Conservation (phyloP, 2,329 filamentous ascomycete species). For the Talaromyces rugulosus region DNA sequence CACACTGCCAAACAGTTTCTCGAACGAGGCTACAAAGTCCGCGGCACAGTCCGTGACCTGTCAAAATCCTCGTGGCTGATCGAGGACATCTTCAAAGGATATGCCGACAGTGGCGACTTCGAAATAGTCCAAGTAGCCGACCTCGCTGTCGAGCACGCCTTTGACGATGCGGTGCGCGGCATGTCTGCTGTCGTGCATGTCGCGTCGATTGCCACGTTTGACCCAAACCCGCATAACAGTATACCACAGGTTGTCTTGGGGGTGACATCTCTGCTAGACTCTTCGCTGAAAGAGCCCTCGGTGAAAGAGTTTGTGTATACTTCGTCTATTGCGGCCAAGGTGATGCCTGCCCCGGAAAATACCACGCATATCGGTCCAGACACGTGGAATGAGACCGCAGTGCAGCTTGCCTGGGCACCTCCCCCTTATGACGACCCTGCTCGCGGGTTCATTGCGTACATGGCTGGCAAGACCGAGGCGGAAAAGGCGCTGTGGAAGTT, state of each 20-base stretch:
- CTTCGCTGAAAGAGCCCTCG: background rate
- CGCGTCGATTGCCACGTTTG: conserved; percentile 3
- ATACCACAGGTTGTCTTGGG: background rate
- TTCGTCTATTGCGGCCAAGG: conserved; percentile 1
- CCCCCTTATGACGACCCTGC: conserved; percentile 4
- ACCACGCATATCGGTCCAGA: background rate
- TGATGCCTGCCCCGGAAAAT: background rate
- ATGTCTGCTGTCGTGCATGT: conserved; percentile 6
- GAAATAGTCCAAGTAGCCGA: background rate
- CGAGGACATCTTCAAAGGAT: background rate
- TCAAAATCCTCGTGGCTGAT: conserved; percentile 3
- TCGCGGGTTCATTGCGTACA: background rate
- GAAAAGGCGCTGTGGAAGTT: conserved; percentile 7
- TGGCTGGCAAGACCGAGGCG: conserved; percentile 4
- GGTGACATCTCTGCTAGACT: background rate
- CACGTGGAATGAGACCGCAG: conserved; percentile 1
- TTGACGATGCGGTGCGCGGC: conserved; percentile 3
- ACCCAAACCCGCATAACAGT: conserved; percentile 3
- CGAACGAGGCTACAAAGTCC: conserved; percentile 6
- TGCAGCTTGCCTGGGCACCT: conserved; percentile 3
- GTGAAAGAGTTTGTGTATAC: conserved; percentile 7
- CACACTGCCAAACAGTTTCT: conserved; percentile 5
- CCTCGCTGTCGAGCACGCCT: conserved; percentile 1
- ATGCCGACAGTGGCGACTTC: background rate
- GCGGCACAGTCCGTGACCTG: background rate